These are phyloP conservation scores for Agrocybe pediades DNA, from an alignment of 768 basidiomycete species.

Conservation along the genomic window DNA sequence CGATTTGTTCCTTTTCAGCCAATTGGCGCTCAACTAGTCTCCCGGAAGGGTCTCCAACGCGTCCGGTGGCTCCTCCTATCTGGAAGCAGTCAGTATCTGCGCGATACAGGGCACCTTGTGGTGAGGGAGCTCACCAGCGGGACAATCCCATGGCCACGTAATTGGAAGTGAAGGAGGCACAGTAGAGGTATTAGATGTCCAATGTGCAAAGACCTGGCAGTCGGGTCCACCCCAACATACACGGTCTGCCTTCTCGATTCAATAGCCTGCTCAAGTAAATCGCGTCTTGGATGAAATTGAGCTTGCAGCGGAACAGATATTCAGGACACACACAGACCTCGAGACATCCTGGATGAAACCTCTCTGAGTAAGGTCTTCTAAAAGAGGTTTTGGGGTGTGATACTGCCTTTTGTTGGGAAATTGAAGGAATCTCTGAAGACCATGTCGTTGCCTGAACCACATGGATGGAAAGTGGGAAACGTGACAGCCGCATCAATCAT, in stretches of 20 bases:
- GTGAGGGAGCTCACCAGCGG: slow-evolving; percentile 65
- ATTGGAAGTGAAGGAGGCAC: slow-evolving; percentile 83
- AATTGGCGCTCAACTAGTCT: slow-evolving; percentile 78
- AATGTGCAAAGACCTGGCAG: slow-evolving; percentile 86
- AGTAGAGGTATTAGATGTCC: slow-evolving; percentile 92
- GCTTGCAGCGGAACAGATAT: not conserved
- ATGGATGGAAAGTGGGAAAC: slow-evolving; percentile 14
- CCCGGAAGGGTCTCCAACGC: slow-evolving; percentile 97
- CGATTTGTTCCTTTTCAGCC: slow-evolving; percentile 59
- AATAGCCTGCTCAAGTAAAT: slow-evolving; percentile 40
- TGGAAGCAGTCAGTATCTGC: slow-evolving; percentile 30
- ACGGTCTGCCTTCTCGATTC: slow-evolving; percentile 48
- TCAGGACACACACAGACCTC: slow-evolving; percentile 26
- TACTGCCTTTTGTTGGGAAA: slow-evolving; percentile 7
- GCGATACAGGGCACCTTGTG: not conserved
- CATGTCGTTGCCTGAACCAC: slow-evolving; percentile 17
- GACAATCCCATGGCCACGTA: slow-evolving; percentile 81
- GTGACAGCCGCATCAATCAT: not conserved
- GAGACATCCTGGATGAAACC: slow-evolving; percentile 54
- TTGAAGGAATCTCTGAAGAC: slow-evolving; percentile 1
- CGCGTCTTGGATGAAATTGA: slow-evolving; percentile 32
- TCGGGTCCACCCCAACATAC: slow-evolving; percentile 93
- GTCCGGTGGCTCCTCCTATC: slow-evolving; percentile 96
- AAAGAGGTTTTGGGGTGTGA: slow-evolving; percentile 23
- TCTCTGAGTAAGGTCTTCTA: slow-evolving; percentile 45